Conservation (phyloP, 2,329 filamentous ascomycete genomes). For the Aaosphaeria arxii region DNA sequence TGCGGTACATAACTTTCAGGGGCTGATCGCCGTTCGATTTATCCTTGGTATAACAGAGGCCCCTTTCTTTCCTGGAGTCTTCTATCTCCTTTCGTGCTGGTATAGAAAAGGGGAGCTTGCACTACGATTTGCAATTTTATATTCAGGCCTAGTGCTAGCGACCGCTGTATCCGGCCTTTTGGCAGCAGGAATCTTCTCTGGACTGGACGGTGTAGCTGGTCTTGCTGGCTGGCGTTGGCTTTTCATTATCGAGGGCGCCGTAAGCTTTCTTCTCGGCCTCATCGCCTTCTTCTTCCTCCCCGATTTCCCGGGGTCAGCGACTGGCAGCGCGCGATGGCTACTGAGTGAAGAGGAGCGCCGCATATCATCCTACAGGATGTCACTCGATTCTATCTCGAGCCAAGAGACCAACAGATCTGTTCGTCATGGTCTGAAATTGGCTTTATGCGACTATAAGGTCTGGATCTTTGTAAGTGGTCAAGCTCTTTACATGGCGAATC, state of each 20-base stretch:
- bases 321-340: constrained; percentile 3
- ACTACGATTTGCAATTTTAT: not conserved
- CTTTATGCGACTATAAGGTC: constrained; percentile 5
- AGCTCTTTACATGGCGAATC: not conserved
- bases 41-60: not conserved
- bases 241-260: not conserved
- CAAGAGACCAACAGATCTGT: constrained; percentile 3
- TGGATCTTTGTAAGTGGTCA: not conserved
- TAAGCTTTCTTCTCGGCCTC: not conserved
- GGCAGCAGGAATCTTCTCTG: not conserved
- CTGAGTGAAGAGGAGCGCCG: constrained; percentile 4
- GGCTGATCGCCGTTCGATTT: not conserved
- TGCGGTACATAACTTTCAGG: not conserved
- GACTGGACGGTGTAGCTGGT: not conserved
- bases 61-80: not conserved
- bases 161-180: not conserved
- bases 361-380: constrained; percentile 2
- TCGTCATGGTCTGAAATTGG: constrained; percentile 5
- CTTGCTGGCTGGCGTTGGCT: not conserved
- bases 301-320: constrained; percentile 2
- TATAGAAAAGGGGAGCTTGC: not conserved
- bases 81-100: not conserved
- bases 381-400: not conserved
- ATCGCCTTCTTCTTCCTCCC: not conserved
- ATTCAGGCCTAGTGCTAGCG: not conserved